Evolutionary conservation across 2,329 filamentous ascomycete genomes (phyloP).

Genomic region (Aureobasidium vineae): DNA sequence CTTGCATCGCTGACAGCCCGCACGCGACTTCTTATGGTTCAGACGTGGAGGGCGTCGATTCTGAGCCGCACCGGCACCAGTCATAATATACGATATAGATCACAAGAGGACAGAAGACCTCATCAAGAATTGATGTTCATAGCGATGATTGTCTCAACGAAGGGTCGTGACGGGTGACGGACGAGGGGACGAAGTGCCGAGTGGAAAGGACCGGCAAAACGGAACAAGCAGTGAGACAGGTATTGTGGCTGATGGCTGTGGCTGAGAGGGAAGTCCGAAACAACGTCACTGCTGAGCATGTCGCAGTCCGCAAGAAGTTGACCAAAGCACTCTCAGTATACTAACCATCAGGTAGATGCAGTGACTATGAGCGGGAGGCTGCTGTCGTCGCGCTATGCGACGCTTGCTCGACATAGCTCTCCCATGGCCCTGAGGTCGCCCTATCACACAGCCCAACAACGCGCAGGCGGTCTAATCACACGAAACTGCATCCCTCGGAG

Average conservation of each 20-base stretch:
- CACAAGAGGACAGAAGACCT: too few relatives aligned
- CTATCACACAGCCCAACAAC: conserved; percentile 35
- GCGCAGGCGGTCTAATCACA: conserved; percentile 42
- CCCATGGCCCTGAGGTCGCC: conserved; percentile 49
- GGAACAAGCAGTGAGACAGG: conserved; percentile 11
- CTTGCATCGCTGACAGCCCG: conserved; percentile 23
- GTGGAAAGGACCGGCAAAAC: neutral
- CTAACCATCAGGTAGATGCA: conserved; percentile 1
- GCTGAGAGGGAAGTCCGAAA: neutral
- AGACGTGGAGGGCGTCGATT: conserved; percentile 15
- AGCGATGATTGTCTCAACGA: neutral
- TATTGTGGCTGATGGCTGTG: neutral
- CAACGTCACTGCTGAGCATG: too few relatives aligned
- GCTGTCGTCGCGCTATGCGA: conserved; percentile 69
- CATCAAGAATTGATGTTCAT: neutral
- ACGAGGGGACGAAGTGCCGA: neutral
- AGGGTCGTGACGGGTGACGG: neutral
- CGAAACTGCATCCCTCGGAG: conserved; percentile 38
- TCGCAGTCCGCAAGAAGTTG: too few relatives aligned
- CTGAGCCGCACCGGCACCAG: neutral
- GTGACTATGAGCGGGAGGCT: conserved; percentile 67
- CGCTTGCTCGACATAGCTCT: conserved; percentile 62
- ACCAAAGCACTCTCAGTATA: too few relatives aligned
- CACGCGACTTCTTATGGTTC: conserved; percentile 18
- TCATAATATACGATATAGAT: neutral